A percentile compares a stretch with the other conserved stretches of the same genome.
These are phyloP conservation scores for Cercospora nicotianae DNA, from an alignment of 2,329 filamentous ascomycete genomes.

Conservation along the genomic window DNA sequence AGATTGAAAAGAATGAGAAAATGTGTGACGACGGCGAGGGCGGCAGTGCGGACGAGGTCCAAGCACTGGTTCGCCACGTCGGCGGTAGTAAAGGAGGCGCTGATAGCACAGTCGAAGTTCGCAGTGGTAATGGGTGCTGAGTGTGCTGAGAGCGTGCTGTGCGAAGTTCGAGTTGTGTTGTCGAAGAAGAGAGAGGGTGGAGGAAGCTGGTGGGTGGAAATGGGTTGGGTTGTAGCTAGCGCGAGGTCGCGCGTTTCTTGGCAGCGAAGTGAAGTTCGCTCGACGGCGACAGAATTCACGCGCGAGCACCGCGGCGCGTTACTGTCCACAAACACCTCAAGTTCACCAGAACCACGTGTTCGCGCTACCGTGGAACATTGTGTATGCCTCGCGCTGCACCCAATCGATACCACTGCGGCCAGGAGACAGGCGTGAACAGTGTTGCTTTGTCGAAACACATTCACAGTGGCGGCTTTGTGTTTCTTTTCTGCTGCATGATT, in stretches of 20 bases:
- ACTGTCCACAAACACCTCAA: background rate
- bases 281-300: background rate
- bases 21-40: background rate
- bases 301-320: background rate
- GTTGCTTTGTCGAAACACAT: background rate
- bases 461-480: background rate
- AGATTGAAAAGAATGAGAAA: background rate
- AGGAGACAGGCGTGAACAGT: background rate
- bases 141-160: background rate
- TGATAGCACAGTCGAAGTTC: background rate
- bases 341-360: background rate
- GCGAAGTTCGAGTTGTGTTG: conserved; percentile 1
- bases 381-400: background rate
- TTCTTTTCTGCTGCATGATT: background rate
- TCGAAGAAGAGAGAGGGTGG: background rate
- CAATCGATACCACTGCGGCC: background rate
- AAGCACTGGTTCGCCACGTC: background rate
- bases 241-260: background rate
- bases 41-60: background rate
- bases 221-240: background rate
- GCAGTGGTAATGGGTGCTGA: background rate
- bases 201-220: background rate
- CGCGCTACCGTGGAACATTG: background rate
- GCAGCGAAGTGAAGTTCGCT: background rate
- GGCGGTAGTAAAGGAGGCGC: background rate